Conservation (phyloP, 2,329 filamentous ascomycete genomes). For the Lachnellula willkommii region DNA sequence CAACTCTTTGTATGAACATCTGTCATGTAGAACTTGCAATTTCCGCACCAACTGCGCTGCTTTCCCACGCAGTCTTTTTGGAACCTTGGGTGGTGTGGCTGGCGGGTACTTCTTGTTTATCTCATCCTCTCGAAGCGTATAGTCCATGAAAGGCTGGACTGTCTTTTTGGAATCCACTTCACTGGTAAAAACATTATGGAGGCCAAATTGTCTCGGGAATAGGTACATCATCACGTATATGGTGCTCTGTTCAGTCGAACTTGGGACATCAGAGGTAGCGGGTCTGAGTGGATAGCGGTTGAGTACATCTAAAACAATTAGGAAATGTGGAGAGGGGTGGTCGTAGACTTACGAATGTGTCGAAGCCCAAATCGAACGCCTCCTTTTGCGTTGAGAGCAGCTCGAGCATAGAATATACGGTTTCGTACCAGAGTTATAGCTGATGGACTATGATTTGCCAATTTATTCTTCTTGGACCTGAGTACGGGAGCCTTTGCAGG, state of each 20-base stretch:
- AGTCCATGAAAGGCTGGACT: slow-evolving; percentile 72
- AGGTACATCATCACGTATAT: slow-evolving; percentile 82
- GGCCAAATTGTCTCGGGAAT: slow-evolving; percentile 81
- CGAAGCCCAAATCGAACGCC: slow-evolving; percentile 68
- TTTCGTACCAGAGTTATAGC: slow-evolving; percentile 71
- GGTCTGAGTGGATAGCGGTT: slow-evolving; percentile 55
- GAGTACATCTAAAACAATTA: slow-evolving; percentile 59
- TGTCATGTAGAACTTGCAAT: slow-evolving; percentile 64
- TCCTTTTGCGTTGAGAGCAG: slow-evolving; percentile 63
- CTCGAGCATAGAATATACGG: slow-evolving; percentile 79
- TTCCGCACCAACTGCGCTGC: slow-evolving; percentile 55
- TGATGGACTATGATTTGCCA: slow-evolving; percentile 37
- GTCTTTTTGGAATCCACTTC: slow-evolving; percentile 59
- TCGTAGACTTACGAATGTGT: slow-evolving; percentile 63
- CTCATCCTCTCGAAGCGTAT: slow-evolving; percentile 79
- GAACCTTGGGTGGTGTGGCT: slow-evolving; percentile 37
- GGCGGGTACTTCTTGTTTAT: slow-evolving; percentile 43
- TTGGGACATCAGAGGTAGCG: not conserved
- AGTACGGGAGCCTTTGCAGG: not conserved
- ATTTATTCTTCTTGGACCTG: not conserved
- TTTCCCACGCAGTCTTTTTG: slow-evolving; percentile 64
- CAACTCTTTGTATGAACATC: slow-evolving; percentile 75
- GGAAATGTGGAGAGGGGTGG: slow-evolving; percentile 14
- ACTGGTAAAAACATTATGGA: slow-evolving; percentile 90
- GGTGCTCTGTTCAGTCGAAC: slow-evolving; percentile 46